Conservation (phyloP, 2,329 filamentous ascomycete genomes). For the Fusarium staphyleae region DNA sequence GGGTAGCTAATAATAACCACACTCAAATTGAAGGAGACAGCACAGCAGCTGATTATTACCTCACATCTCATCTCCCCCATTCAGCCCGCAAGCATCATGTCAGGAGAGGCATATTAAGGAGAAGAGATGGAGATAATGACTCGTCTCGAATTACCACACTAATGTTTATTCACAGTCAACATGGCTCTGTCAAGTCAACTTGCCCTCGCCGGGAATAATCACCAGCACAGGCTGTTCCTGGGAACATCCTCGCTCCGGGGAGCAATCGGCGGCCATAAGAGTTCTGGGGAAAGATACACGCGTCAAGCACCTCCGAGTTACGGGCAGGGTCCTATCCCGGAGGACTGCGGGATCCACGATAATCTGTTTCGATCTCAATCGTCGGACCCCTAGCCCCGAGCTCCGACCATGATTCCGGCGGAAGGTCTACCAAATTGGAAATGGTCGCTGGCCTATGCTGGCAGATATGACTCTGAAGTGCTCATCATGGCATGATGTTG, state of each 20-base stretch:
- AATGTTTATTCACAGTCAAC: background rate
- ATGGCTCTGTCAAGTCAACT: background rate
- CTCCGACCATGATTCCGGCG: constrained; percentile 19
- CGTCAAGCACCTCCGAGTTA: constrained; percentile 23
- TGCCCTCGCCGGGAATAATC: background rate
- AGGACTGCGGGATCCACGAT: constrained; percentile 21
- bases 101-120: background rate
- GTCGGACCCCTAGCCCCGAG: constrained; percentile 22
- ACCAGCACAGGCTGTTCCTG: constrained; percentile 16
- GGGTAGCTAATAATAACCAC: constrained; percentile 25
- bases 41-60: constrained; percentile 20
- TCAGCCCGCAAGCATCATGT: constrained; percentile 1
- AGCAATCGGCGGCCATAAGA: constrained; percentile 17
- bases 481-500: constrained; percentile 34
- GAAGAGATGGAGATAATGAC: background rate
- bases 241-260: constrained; percentile 30
- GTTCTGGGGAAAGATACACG: constrained; percentile 28
- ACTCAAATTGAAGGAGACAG: constrained; percentile 12
- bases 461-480: constrained; percentile 9
- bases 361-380: constrained; percentile 34
- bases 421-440: constrained; percentile 21
- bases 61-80: constrained; percentile 29
- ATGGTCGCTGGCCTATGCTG: constrained; percentile 16
- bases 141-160: background rate
- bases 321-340: constrained; percentile 20